Percentiles rank a stretch among this genome's conserved stretches.
Conservation (phyloP, 495 filamentous ascomycete species). For the Podospora fimiseda region DNA sequence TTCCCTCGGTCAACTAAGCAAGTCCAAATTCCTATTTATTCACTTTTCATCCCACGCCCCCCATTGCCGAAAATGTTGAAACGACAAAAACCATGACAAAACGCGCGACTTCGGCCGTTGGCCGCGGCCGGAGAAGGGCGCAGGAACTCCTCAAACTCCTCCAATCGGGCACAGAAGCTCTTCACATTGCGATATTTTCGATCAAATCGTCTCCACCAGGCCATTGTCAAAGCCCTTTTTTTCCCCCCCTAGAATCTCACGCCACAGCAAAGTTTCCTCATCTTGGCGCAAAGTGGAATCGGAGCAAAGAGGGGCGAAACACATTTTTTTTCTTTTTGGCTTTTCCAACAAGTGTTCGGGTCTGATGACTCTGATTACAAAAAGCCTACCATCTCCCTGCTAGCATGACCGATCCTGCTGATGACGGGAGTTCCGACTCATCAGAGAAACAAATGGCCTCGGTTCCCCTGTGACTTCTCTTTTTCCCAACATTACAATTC, state of each 20-base stretch:
- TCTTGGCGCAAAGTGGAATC: neutral
- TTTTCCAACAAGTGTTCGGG: neutral
- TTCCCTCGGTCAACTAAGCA: too few species aligned
- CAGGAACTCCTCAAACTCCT: neutral
- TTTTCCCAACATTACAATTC: neutral
- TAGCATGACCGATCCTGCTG: too few species aligned
- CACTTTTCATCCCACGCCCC: neutral
- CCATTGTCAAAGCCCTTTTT: neutral
- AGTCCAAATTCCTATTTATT: too few species aligned
- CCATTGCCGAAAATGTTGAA: too few species aligned
- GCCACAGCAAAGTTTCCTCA: slow-evolving; percentile 3
- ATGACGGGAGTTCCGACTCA: too few species aligned
- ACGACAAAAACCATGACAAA: neutral
- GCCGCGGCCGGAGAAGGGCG: slow-evolving; percentile 6
- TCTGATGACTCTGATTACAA: slow-evolving; percentile 12
- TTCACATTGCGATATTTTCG: slow-evolving; percentile 11
- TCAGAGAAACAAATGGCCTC: too few species aligned
- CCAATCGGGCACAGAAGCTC: slow-evolving; percentile 3
- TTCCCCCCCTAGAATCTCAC: slow-evolving; percentile 4
- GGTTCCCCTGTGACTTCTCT: too few species aligned
- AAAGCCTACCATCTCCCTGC: slow-evolving; percentile 10
- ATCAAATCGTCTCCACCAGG: slow-evolving; percentile 1
- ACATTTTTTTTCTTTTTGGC: neutral
- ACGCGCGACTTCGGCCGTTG: neutral
- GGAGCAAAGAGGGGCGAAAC: slow-evolving; percentile 9